These are phyloP conservation scores for Sclerotiophoma versabilis DNA, from an alignment of 2,329 filamentous ascomycete genomes.

Conservation along the genomic window DNA sequence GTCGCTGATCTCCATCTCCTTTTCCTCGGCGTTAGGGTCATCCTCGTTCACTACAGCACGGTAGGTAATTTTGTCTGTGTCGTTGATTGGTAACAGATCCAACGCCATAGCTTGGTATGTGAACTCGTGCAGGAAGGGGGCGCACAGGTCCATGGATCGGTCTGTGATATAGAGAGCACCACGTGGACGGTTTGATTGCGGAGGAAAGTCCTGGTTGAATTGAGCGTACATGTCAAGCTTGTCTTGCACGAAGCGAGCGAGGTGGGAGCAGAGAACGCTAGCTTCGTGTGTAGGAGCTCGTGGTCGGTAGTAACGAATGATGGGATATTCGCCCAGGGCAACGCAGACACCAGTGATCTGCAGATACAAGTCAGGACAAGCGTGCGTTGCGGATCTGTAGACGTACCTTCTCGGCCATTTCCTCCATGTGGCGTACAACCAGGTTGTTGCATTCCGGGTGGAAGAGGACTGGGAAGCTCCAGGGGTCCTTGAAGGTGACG, in stretches of 20 bases:
- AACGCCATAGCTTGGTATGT: slow-evolving; percentile 99
- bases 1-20: slow-evolving; percentile 90
- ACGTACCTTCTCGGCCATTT: slow-evolving; percentile 82
- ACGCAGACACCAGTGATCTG: slow-evolving; percentile 88
- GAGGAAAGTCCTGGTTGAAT: slow-evolving; percentile 83
- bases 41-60: slow-evolving; percentile 81
- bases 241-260: slow-evolving; percentile 89
- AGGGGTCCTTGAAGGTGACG: slow-evolving; percentile 90
- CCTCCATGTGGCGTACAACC: slow-evolving; percentile 82
- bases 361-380: slow-evolving; percentile 5
- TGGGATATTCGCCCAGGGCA: slow-evolving; percentile 90
- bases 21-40: slow-evolving; percentile 72
- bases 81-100: slow-evolving; percentile 86
- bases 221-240: slow-evolving; percentile 90
- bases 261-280: slow-evolving; percentile 81
- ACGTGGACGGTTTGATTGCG: slow-evolving; percentile 77
- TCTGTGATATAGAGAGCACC: slow-evolving; percentile 88
- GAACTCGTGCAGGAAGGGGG: slow-evolving; percentile 92
- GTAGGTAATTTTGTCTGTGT: slow-evolving; percentile 87
- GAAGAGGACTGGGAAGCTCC: slow-evolving; percentile 92
- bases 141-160: slow-evolving; percentile 88
- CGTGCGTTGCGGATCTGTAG: background rate
- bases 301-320: slow-evolving; percentile 89
- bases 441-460: slow-evolving; percentile 88
- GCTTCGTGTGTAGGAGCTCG: slow-evolving; percentile 81